Evolutionary conservation across 2,329 filamentous ascomycete genomes (phyloP), one percentile per base, ranked within the genome.

Genomic region (Hymenoscyphus albidus): DNA sequence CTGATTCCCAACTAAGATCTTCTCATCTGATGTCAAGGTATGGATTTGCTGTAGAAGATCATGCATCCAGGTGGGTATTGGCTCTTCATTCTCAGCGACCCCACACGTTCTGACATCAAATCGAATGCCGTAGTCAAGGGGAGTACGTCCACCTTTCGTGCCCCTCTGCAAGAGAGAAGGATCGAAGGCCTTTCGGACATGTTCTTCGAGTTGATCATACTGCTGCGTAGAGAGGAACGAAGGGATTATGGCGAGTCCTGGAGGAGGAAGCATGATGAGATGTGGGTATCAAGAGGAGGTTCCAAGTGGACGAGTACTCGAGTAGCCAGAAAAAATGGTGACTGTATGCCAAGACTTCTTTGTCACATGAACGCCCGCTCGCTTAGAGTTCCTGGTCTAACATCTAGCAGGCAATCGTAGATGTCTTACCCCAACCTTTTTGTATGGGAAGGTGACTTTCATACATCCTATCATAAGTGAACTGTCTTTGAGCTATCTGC

Each of bases 101-200:
- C 58, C 58, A 44, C 58, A 59, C 7, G 58, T 59, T 59, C 35
- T 59, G 38, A 59, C 58, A 59, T 59, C 58, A 22, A 59, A 59
- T 59, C 58, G 32, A 14, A 59, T 59, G 39, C 58, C 58, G 27
- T 59, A 59, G 27, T 59, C 58, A 10, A 59, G 58, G 27, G 58
- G 58, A 22, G 38, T 59, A 16, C 58, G 58, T 59, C 58, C 58
- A 40, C 58, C 58, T 14, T 59, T 59, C 3, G 58, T 59, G 38
- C 58, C 58, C 22, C 58, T 32, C 22, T 59, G 58, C 27, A 22
- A 13, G 38, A 59, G 32, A 14, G 58, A 59, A 38, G 58, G 13
- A 27, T 31, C 9, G 58, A 59, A 59, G 38, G 58, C 32, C 18
- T 59, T 16, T 59, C 58, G 58, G 14, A 59, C 58, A 42, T 40